Evolutionary conservation across 2,329 filamentous ascomycete species (phyloP), one percentile per base, ranked within the genome.

Genomic region (Hypoxylon sp.): DNA sequence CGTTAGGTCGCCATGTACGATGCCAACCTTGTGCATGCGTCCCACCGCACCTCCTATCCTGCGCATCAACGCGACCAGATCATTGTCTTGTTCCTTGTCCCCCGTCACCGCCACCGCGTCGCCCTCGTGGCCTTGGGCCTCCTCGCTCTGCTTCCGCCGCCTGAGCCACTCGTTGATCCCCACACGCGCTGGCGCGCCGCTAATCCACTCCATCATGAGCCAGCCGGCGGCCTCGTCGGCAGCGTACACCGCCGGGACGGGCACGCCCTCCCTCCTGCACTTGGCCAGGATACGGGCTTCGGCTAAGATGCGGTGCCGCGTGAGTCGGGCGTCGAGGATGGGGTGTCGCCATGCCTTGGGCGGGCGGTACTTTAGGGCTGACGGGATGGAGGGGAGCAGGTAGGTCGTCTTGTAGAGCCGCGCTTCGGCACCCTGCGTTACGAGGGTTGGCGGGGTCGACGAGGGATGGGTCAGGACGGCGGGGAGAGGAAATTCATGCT

Each of bases 381-480:
- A 90, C 11, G 89, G 85, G 8, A 85, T 80, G 54, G 80, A 73
- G 33, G 90, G 83, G 1, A 83, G 74, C 51, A 97, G 87, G 77
- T 91, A 96, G 52, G 85, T 88, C 15, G 91, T 94, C 74, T 87
- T 88, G 85, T 96, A 98, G 72, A 99, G 86, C 64, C 94, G 91
- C 58, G 91, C 93, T 84, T 99, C 95, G 72, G 95, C 95, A 77
- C 95, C 95, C 82, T 98, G 95, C 55, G 91, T 88, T 67, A 98
- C 85, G 70, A 97, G 89, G 45, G 73, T 75, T 62, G 91, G 86
- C 45, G 84, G 75, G 66, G 80, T 74, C 33, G 85, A 79, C 60
- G 83, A 79, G 72, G 84, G 83, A 78, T 86, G 79, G 56, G 81
- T 80, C 75, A 92, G 88, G 66, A 88, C 83, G 27, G 80, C 75